Evolutionary conservation across 805 yeast genomes (phyloP).

Genomic region (Zygotorulaspora danielsina): DNA sequence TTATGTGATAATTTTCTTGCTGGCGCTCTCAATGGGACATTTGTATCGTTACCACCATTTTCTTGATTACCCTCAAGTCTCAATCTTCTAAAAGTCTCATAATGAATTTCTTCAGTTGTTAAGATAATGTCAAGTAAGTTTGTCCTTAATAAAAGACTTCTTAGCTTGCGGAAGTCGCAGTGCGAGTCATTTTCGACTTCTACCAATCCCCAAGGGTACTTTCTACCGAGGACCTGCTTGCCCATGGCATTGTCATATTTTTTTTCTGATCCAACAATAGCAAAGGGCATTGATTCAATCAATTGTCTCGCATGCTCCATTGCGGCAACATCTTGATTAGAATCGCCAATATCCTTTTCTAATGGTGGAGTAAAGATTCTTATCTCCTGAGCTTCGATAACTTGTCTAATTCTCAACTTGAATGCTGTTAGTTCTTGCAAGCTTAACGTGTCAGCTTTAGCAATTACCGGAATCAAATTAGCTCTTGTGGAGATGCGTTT

Average conservation of each 20-base stretch:
- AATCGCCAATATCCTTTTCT: conserved; percentile 36
- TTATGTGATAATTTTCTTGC: conserved; percentile 58
- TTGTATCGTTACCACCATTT: conserved; percentile 30
- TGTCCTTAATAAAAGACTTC: conserved; percentile 74
- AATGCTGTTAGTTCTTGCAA: conserved; percentile 63
- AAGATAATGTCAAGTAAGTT: conserved; percentile 77
- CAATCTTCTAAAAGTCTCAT: conserved; percentile 69
- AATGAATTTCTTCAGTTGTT: conserved; percentile 77
- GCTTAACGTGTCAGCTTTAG: conserved; percentile 81
- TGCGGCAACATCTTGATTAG: conserved; percentile 54
- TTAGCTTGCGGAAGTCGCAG: conserved; percentile 78
- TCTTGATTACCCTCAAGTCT: conserved; percentile 54
- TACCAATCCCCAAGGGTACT: conserved; percentile 87
- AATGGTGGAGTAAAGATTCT: conserved; percentile 80
- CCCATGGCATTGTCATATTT: conserved; percentile 64
- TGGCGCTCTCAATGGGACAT: conserved; percentile 39
- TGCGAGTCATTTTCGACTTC: conserved; percentile 84
- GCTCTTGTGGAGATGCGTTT: conserved; percentile 74
- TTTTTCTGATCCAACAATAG: conserved; percentile 73
- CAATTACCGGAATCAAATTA: conserved; percentile 83
- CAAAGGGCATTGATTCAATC: conserved; percentile 83
- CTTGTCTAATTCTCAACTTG: conserved; percentile 73
- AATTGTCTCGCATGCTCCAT: conserved; percentile 76
- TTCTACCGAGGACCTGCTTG: conserved; percentile 65
- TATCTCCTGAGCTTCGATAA: conserved; percentile 79